Percentiles rank a stretch among this genome's conserved stretches.
phyloP scores from a whole-genome alignment of 1,139 yeast genomes.

The Candida sp. region DNA sequence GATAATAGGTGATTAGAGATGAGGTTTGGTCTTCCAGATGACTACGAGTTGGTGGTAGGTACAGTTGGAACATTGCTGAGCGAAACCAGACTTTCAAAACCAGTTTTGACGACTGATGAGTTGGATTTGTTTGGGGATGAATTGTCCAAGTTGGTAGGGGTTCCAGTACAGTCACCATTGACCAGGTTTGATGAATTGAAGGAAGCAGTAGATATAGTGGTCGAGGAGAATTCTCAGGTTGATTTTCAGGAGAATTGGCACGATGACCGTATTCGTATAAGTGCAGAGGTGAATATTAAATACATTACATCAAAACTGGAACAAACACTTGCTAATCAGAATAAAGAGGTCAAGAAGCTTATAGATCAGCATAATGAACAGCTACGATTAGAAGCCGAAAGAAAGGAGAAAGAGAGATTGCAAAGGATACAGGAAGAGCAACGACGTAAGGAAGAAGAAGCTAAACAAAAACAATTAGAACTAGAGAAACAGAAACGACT shows the following conservation, averaged over 20 bases:
- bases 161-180: constrained; percentile 2
- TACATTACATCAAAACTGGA: constrained; percentile 1
- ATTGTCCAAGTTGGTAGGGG: constrained; percentile 2
- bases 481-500: constrained; percentile 6
- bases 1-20: constrained; percentile 7
- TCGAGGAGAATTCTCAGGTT: background rate
- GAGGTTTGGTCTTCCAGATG: constrained; percentile 26
- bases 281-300: background rate
- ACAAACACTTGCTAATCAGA: constrained; percentile 12
- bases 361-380: constrained; percentile 16
- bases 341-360: constrained; percentile 13
- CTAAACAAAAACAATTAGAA: constrained; percentile 11
- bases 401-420: constrained; percentile 7
- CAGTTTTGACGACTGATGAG: background rate
- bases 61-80: background rate
- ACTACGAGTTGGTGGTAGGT: constrained; percentile 17
- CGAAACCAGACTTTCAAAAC: background rate
- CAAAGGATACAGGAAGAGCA: constrained; percentile 9
- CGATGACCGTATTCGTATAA: background rate
- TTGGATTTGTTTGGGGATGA: constrained; percentile 2
- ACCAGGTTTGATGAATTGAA: constrained; percentile 1
- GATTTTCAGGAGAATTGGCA: background rate
- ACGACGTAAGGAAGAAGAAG: constrained; percentile 11
- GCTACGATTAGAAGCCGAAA: constrained; percentile 11
- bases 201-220: constrained; percentile 4